These are phyloP conservation scores for Penicillium concentricum DNA, from an alignment of 2,329 filamentous ascomycete genomes.

Conservation along the genomic window DNA sequence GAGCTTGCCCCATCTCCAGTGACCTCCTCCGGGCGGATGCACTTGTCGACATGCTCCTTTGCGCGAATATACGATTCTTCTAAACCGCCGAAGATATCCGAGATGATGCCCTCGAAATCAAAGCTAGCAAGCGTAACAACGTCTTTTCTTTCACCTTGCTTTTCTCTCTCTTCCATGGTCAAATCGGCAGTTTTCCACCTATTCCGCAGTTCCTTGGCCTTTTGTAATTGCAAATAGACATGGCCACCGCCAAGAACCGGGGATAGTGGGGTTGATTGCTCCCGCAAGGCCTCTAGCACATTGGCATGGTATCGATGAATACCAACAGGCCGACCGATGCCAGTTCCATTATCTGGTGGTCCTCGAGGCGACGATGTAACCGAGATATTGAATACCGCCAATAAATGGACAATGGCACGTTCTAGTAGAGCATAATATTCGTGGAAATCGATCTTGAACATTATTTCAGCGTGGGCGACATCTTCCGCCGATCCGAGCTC, in stretches of 20 bases:
- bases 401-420: conserved; percentile 65
- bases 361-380: conserved; percentile 42
- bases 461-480: conserved; percentile 54
- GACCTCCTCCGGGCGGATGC: conserved; percentile 18
- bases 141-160: conserved; percentile 22
- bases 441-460: conserved; percentile 77
- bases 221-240: conserved; percentile 58
- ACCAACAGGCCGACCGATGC: conserved; percentile 23
- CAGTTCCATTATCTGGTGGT: conserved; percentile 14
- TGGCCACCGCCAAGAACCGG: conserved; percentile 55
- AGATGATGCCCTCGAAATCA: conserved; percentile 61
- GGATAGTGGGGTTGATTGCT: conserved; percentile 58
- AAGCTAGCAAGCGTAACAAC: conserved; percentile 56
- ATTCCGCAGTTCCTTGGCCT: conserved; percentile 70
- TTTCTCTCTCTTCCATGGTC: conserved; percentile 26
- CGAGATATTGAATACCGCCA: conserved; percentile 61
- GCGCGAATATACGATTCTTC: conserved; percentile 59
- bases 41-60: conserved; percentile 43
- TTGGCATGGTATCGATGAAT: conserved; percentile 68
- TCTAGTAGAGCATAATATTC: conserved; percentile 74
- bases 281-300: conserved; percentile 62
- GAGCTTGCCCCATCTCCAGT: conserved; percentile 20
- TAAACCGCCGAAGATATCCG: conserved; percentile 57
- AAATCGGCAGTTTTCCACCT: conserved; percentile 69
- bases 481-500: conserved; percentile 17